Base-by-base conservation (phyloP, 768 basidiomycete species). In the Termitomyces eurrhizus region DNA sequence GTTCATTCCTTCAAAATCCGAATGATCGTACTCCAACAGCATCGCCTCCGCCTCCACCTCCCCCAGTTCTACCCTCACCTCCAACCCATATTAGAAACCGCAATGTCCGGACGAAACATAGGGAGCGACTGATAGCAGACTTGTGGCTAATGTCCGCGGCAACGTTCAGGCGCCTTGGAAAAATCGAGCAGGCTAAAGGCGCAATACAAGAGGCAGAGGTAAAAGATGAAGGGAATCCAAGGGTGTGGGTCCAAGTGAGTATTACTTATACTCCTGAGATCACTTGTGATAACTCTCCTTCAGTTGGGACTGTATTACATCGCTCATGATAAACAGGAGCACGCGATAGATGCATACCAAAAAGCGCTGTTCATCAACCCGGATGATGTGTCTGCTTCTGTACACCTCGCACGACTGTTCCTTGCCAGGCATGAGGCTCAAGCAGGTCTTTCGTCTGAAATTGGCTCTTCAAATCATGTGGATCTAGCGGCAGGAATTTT, bases 121-220 rank as follows among this genome's bases (percentile, higher is more conserved):
- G 86, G 57, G 83, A 84, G 44, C 77, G 86, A 29, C 74, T 97
- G 33, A 75, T 97, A 60, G 91, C 89, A 60, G 87, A 93, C 65
- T 75, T 98, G 7, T 99, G 97, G 97, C 74, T 97, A 6, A 92
- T 93, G 83, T 91, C 89, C 7, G 93, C 96, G 0, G 94, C 97
- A 16, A 97, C 93, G 0, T 98, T 98, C 77, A 80, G 97, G 50
- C 77, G 97, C 61, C 76, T 90, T 57, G 92, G 92, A 12, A 94
- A 94, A 75, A 82, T 92, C 57, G 95, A 97, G 60, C 93, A 98
- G 67, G 88, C 92, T 0, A 85, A 86, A 54, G 95, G 87, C 12
- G 89, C 96, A 2, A 94, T 98, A 49, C 93, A 94, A 69, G 96
- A 99, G 73, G 97, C 96, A 0, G 96, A 99, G 70, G 86, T 89